Conservation (phyloP, 2,329 filamentous ascomycete genomes). For the Didymella lethalis region DNA sequence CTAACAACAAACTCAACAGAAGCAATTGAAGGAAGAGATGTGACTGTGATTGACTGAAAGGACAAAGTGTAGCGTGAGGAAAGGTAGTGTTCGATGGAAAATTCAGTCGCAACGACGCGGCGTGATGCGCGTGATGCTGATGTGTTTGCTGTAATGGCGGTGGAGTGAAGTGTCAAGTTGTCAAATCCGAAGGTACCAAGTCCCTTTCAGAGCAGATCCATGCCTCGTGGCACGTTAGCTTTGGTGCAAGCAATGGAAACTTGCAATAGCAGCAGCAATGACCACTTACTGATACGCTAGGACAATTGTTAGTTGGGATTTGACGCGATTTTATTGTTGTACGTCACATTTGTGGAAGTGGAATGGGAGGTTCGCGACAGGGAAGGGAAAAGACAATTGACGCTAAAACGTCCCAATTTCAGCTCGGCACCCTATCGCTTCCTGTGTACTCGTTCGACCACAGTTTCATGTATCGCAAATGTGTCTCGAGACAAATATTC, state of each 20-base stretch:
- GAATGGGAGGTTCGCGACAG: conserved; percentile 41
- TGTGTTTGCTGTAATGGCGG: conserved; percentile 35
- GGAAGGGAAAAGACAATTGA: conserved; percentile 37
- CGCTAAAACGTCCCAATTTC: conserved; percentile 48
- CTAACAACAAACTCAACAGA: conserved; percentile 1
- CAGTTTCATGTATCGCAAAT: conserved; percentile 24
- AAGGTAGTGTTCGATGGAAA: conserved; percentile 16
- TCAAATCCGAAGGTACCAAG: conserved; percentile 40
- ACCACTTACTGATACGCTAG: conserved; percentile 28
- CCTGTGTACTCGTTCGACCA: conserved; percentile 35
- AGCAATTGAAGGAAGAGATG: conserved; percentile 9
- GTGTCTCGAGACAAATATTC: not conserved
- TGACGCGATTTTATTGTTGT: conserved; percentile 23
- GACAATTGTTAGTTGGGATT: conserved; percentile 19
- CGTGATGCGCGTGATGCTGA: conserved; percentile 32
- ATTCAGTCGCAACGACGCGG: conserved; percentile 25
- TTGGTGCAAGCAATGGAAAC: conserved; percentile 24
- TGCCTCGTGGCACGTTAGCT: conserved; percentile 47
- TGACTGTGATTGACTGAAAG: conserved; percentile 15
- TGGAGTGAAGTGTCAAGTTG: conserved; percentile 39
- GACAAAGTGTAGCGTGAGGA: conserved; percentile 16
- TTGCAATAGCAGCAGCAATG: conserved; percentile 19
- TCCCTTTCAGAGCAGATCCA: conserved; percentile 43
- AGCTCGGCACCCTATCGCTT: conserved; percentile 47
- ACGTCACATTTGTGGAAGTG: conserved; percentile 38